Conservation (phyloP, 306 rosid genomes). For the Acacia confusa region DNA sequence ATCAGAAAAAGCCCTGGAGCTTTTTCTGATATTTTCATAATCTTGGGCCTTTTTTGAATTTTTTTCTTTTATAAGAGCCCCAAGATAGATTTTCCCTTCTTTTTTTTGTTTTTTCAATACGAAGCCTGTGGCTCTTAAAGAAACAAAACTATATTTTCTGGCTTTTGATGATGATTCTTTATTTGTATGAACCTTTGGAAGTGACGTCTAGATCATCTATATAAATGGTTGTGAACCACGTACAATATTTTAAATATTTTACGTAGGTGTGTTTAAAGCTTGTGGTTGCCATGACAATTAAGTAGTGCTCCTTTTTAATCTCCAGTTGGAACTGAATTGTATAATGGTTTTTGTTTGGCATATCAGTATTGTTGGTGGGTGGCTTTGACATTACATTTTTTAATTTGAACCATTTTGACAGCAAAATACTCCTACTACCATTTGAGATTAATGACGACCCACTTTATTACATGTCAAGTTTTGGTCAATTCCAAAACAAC, state of each 20-base stretch:
- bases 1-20: too few species aligned
- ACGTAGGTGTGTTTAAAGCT: not conserved
- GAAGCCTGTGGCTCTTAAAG: not conserved
- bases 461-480: not conserved
- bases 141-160: not conserved
- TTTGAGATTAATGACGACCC: not conserved
- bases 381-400: not conserved
- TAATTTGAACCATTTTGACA: not conserved
- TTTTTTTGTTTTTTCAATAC: too few species aligned
- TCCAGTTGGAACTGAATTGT: not conserved
- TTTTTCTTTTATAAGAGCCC: too few species aligned
- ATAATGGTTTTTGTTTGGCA: not conserved
- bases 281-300: not conserved
- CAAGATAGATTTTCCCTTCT: too few species aligned
- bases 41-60: too few species aligned
- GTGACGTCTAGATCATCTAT: not conserved
- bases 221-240: not conserved
- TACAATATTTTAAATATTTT: not conserved
- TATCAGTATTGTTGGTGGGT: not conserved
- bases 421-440: not conserved
- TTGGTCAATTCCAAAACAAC: not conserved
- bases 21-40: too few species aligned
- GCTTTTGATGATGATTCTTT: not conserved
- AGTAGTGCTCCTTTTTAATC: not conserved
- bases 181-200: not conserved